A percentile compares a stretch with the other conserved stretches of the same genome.
Conservation (phyloP, 2,329 filamentous ascomycete species). For the Fusarium concolor region DNA sequence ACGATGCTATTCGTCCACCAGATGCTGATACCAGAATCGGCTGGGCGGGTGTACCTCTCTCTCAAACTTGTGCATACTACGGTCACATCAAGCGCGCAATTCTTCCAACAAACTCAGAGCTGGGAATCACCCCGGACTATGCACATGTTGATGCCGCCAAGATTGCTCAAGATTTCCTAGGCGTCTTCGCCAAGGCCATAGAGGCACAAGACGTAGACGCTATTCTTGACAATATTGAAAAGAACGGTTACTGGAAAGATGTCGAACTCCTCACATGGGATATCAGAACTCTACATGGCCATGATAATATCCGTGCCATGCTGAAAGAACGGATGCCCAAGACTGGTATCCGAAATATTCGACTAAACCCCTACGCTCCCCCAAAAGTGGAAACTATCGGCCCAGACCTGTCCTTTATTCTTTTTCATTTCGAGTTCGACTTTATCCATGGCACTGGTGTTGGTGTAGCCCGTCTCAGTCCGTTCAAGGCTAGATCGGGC, state of each 20-base stretch:
- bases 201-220: neutral
- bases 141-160: neutral
- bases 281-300: neutral
- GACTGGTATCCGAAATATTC: neutral
- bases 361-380: neutral
- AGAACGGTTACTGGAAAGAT: neutral
- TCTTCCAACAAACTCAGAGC: neutral
- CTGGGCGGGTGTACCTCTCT: neutral
- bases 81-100: neutral
- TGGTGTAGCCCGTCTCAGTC: neutral
- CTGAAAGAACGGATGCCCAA: neutral
- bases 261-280: neutral
- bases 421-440: neutral
- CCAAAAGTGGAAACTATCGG: neutral
- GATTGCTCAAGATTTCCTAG: neutral
- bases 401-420: neutral
- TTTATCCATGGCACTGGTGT: neutral
- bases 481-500: neutral
- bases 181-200: neutral
- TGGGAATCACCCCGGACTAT: neutral
- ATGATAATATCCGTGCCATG: neutral
- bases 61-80: neutral
- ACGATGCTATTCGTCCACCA: neutral
- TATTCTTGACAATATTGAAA: neutral
- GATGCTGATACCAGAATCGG: neutral